A percentile compares a stretch with the other conserved stretches of the same genome.
phyloP scores from a whole-genome alignment of 163 green algal species.

The Chlamydomonas reinhardtii region DNA sequence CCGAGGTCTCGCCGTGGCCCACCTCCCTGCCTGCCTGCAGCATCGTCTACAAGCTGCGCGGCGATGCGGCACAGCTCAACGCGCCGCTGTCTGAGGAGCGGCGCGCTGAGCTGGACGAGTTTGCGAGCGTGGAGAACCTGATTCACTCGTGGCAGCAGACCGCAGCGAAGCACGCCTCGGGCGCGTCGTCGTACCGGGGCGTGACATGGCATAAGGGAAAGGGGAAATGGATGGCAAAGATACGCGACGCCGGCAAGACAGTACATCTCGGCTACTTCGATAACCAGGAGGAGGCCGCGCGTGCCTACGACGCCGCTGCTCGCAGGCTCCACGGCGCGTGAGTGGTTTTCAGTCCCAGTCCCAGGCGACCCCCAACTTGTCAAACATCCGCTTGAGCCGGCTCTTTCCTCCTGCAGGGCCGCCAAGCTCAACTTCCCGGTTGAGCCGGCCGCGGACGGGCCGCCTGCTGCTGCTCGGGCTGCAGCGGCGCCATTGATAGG shows the following conservation, averaged over 20 bases:
- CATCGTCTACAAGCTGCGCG: slow-evolving; percentile 9
- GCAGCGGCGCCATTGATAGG: too few relatives aligned
- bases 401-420: background rate
- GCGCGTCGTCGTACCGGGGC: slow-evolving; percentile 2
- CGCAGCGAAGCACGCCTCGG: background rate
- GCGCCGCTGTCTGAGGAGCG: slow-evolving; percentile 10
- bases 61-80: slow-evolving; percentile 7
- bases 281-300: slow-evolving; percentile 22
- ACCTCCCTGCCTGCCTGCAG: background rate
- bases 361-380: too few relatives aligned
- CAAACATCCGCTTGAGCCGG: too few relatives aligned
- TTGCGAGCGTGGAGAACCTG: slow-evolving; percentile 11
- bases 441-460: background rate
- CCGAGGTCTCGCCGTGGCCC: background rate
- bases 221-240: background rate
- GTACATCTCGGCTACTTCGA: slow-evolving; percentile 14
- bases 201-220: slow-evolving; percentile 11
- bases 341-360: background rate
- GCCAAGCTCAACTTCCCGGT: slow-evolving; percentile 29
- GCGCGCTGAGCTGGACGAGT: slow-evolving; percentile 10
- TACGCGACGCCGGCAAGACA: background rate
- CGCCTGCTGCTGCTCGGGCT: background rate
- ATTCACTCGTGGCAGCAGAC: background rate
- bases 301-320: slow-evolving; percentile 44
- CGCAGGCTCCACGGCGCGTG: slow-evolving; percentile 24